phyloP scores from a whole-genome alignment of 192 early-diverging fungal species.

The Backusella circina region DNA sequence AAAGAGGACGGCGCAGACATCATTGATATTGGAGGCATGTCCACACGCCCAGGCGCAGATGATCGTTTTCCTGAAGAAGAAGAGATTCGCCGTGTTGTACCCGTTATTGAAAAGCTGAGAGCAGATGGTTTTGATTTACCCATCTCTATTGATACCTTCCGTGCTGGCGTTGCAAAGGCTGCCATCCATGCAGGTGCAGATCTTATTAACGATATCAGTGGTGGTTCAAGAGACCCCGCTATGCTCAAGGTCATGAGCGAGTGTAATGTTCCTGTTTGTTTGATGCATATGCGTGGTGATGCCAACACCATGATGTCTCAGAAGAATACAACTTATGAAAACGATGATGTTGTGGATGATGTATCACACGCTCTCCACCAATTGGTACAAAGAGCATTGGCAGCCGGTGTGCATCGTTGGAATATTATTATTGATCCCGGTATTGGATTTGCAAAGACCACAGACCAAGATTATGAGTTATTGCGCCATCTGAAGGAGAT shows the following conservation, averaged over 20 bases:
- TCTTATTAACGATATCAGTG: constrained; percentile 94
- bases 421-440: constrained; percentile 98
- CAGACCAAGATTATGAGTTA: constrained; percentile 83
- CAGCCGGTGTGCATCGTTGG: constrained; percentile 87
- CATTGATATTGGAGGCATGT: constrained; percentile 94
- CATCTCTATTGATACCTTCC: constrained; percentile 94
- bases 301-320: constrained; percentile 84
- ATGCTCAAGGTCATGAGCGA: constrained; percentile 83
- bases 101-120: constrained; percentile 79
- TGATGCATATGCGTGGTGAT: constrained; percentile 99
- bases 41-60: constrained; percentile 83
- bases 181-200: constrained; percentile 91
- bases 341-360: constrained; percentile 66
- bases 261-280: constrained; percentile 75
- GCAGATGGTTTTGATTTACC: constrained; percentile 55
- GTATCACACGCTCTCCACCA: constrained; percentile 67
- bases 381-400: constrained; percentile 65
- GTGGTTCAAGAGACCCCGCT: constrained; percentile 71
- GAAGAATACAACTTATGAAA: constrained; percentile 68
- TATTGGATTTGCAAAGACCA: constrained; percentile 94
- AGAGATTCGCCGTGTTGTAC: constrained; percentile 81
- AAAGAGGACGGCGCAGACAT: constrained; percentile 79
- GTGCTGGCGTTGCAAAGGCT: constrained; percentile 76
- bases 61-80: constrained; percentile 72
- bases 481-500: constrained; percentile 68